Conservation (phyloP, 1,284 basidiomycete genomes). For the Farysia itapuensis region DNA sequence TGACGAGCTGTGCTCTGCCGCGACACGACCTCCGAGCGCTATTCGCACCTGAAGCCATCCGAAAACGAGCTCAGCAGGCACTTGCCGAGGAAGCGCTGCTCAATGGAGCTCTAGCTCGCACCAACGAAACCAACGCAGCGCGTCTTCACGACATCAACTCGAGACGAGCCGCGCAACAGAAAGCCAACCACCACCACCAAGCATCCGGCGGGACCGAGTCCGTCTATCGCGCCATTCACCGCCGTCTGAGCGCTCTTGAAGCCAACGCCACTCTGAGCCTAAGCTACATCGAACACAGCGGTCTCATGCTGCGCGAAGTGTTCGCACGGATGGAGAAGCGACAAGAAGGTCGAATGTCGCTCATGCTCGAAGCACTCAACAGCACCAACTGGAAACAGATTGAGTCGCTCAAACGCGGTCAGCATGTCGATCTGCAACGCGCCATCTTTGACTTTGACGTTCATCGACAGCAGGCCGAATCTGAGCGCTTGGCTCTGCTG, state of each 20-base stretch:
- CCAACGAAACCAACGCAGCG: slow-evolving; percentile 8
- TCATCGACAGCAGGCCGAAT: slow-evolving; percentile 70
- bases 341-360: slow-evolving; percentile 63
- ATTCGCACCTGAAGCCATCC: neutral
- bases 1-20: neutral
- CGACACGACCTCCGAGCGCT: neutral
- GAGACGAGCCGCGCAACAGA: neutral
- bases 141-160: neutral
- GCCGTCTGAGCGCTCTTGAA: slow-evolving; percentile 82
- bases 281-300: slow-evolving; percentile 88
- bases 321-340: slow-evolving; percentile 70
- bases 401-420: slow-evolving; percentile 58
- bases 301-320: slow-evolving; percentile 73
- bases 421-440: slow-evolving; percentile 67
- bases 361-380: slow-evolving; percentile 68
- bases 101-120: neutral
- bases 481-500: slow-evolving; percentile 71
- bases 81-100: neutral
- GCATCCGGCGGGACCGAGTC: slow-evolving; percentile 65
- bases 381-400: slow-evolving; percentile 62
- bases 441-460: slow-evolving; percentile 72
- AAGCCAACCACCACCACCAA: neutral
- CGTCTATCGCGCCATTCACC: slow-evolving; percentile 94
- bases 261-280: slow-evolving; percentile 82
- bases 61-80: neutral